Conservation (phyloP, 345 rosid species). For the Lepidium aucheri region DNA sequence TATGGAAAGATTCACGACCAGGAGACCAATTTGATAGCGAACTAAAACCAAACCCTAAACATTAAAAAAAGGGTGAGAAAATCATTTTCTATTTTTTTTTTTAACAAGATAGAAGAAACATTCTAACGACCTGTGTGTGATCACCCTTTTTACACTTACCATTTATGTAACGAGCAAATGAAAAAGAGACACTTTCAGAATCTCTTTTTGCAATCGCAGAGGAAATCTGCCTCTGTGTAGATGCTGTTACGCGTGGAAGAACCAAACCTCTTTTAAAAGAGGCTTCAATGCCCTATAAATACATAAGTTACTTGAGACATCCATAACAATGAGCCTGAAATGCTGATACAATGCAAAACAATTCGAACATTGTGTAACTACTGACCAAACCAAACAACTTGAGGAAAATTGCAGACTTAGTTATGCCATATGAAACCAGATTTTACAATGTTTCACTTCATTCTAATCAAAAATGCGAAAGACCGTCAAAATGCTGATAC, state of each 20-base stretch:
- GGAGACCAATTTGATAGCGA: constrained; percentile 2
- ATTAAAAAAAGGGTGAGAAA: background rate
- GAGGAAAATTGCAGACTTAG: background rate
- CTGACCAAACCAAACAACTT: background rate
- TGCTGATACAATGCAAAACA: background rate
- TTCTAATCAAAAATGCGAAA: background rate
- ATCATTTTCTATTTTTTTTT: background rate
- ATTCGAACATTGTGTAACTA: background rate
- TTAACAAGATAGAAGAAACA: background rate
- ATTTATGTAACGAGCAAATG: constrained; percentile 23
- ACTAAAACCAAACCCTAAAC: constrained; percentile 16
- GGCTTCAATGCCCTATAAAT: constrained; percentile 38
- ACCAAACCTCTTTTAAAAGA: constrained; percentile 31
- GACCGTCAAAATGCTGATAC: background rate
- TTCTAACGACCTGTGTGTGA: background rate
- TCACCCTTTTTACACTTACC: constrained; percentile 25
- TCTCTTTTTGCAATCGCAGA: constrained; percentile 6
- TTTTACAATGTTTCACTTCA: background rate
- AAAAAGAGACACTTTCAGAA: constrained; percentile 17
- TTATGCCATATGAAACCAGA: background rate
- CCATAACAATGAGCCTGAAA: background rate
- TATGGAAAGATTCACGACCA: background rate
- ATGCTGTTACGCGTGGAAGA: constrained; percentile 21
- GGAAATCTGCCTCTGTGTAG: constrained; percentile 23
- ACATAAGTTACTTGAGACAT: background rate